Conservation (phyloP, 768 basidiomycete genomes). For the Amanita phalloides region DNA sequence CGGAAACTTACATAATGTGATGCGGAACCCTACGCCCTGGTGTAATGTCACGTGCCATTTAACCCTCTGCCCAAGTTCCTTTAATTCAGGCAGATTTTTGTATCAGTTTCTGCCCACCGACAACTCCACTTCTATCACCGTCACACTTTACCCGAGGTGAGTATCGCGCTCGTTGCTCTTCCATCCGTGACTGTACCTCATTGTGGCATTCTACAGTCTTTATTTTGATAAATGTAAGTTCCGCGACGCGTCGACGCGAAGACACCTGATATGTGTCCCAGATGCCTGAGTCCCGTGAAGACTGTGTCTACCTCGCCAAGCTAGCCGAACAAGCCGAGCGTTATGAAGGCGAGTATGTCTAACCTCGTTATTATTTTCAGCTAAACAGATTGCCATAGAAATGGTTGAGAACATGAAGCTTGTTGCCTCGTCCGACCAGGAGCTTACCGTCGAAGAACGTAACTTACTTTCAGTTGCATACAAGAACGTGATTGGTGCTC, state of each 20-base stretch:
- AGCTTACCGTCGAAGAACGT: constrained; percentile 96
- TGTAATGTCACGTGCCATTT: constrained; percentile 23
- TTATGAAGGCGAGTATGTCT: constrained; percentile 67
- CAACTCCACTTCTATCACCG: constrained; percentile 31
- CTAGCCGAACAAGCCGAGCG: constrained; percentile 99
- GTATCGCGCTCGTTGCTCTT: constrained; percentile 18
- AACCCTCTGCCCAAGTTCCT: constrained; percentile 67
- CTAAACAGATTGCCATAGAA: constrained; percentile 34
- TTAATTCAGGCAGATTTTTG: constrained; percentile 51
- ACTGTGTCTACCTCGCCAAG: constrained; percentile 99
- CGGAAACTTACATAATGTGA: constrained; percentile 6
- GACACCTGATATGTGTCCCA: constrained; percentile 28
- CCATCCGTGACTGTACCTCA: constrained; percentile 11
- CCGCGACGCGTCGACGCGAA: constrained; percentile 26
- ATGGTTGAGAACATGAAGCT: constrained; percentile 99
- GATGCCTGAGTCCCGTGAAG: constrained; percentile 87
- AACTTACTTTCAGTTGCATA: constrained; percentile 97
- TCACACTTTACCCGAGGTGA: constrained; percentile 33
- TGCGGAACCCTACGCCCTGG: constrained; percentile 5
- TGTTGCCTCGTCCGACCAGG: constrained; percentile 94
- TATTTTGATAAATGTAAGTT: constrained; percentile 32
- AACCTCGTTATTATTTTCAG: constrained; percentile 4
- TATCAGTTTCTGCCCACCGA: constrained; percentile 38
- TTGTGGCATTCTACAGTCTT: constrained; percentile 6
- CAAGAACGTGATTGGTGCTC: constrained; percentile 99